Evolutionary conservation across 116 monocot species (phyloP), one percentile per base, ranked within the genome.

Genomic region (Cymodocea nodosa): DNA sequence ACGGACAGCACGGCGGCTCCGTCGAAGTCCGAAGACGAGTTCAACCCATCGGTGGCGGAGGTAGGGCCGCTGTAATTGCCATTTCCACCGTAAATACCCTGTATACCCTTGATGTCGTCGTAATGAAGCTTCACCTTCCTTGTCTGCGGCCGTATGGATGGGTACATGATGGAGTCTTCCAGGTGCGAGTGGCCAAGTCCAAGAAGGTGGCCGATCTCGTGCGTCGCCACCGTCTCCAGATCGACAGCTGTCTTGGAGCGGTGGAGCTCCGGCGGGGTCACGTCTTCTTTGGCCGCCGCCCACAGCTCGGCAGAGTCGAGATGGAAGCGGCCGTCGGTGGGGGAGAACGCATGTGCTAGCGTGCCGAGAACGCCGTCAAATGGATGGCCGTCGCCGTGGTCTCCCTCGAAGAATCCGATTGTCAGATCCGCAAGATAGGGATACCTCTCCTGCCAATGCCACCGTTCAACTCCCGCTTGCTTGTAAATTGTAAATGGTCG

Each of bases 201-300:
- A 18, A 93, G 63, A 39, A 88, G 62, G 72, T 93, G 88, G 7
- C 93, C 89, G 25, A 88, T 89, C 77, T 93, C 93, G 73, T 93
- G 93, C 73, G 83, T 81, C 56, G 83, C 89, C 66, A 93, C 93
- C 34, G 93, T 88, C 67, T 93, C 93, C 58, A 93, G 39, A 44
- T 93, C 93, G 2, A 92, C 64, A 8, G 92, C 87, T 35, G 4
- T 49, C 51, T 36, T 17, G 6, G 81, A 79, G 17, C 37, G 36
- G 18, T 66, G 57, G 8, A 70, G 61, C 2, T 30, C 51, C 30
- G 60, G 5, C 6, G 25, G 2, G 50, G 71, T 23, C 63, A 77
- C 81, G 63, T 93, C 81, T 13, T 75, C 85, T 12, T 51, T 23
- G 5, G 22, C 75, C 0, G 85, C 83, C 7, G 54, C 23, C 93